Evolutionary conservation across 140 eudicot genomes (phyloP).

Genomic region (Erigeron philadelphicus): DNA sequence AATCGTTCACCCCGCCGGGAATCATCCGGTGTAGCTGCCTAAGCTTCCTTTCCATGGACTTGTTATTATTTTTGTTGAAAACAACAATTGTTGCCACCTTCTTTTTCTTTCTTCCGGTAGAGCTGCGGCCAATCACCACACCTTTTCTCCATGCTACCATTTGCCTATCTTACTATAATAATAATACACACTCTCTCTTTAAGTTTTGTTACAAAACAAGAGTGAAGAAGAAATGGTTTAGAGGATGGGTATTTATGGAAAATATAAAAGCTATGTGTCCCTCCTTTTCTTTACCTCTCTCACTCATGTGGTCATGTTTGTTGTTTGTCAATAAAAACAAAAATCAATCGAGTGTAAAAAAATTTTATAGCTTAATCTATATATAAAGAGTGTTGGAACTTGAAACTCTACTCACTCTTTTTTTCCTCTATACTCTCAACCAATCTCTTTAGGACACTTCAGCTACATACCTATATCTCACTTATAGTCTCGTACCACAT

Average conservation of each 20-base stretch:
- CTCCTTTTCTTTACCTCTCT: not conserved
- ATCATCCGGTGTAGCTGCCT: conserved; percentile 29
- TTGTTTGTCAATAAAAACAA: not conserved
- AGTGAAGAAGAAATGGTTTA: conserved; percentile 7
- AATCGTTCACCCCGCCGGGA: conserved; percentile 31
- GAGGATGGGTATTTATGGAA: conserved; percentile 27
- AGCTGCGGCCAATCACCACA: conserved; percentile 33
- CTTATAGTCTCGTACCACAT: too few species aligned
- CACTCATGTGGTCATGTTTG: not conserved
- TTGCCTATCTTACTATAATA: not conserved
- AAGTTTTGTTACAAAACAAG: not conserved
- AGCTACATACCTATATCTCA: too few species aligned
- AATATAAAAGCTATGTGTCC: not conserved
- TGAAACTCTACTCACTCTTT: too few species aligned
- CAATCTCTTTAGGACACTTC: too few species aligned
- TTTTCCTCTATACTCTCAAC: too few species aligned
- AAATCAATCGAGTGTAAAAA: too few species aligned
- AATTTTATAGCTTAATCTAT: too few species aligned
- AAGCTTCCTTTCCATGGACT: conserved; percentile 25
- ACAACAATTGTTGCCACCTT: conserved; percentile 18
- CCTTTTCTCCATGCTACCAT: conserved; percentile 35
- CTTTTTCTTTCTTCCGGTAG: conserved; percentile 14
- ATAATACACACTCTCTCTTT: not conserved
- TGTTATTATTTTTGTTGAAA: conserved; percentile 20
- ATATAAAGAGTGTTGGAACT: too few species aligned